These are phyloP conservation scores for Kwoniella sp. DNA, from an alignment of 768 basidiomycete genomes.

Conservation along the genomic window DNA sequence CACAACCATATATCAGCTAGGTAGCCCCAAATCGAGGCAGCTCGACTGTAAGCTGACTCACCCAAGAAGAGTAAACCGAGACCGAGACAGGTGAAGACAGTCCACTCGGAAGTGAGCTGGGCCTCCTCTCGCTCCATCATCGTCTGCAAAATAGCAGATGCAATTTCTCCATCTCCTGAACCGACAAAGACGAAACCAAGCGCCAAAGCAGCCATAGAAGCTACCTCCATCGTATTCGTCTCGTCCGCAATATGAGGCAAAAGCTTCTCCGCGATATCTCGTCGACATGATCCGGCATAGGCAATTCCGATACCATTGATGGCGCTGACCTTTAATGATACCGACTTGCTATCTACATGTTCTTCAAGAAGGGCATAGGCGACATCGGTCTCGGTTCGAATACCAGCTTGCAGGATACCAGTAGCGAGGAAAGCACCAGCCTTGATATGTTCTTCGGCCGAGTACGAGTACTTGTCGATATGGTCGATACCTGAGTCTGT, in stretches of 20 bases:
- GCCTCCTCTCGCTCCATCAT: conserved; percentile 67
- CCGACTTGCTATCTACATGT: conserved; percentile 82
- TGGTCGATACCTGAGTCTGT: conserved; percentile 90
- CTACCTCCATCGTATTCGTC: conserved; percentile 80
- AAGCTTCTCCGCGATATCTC: conserved; percentile 77
- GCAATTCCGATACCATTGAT: conserved; percentile 91
- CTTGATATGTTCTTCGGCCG: conserved; percentile 95
- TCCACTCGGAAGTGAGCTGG: conserved; percentile 88
- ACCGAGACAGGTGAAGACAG: conserved; percentile 83
- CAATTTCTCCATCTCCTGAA: conserved; percentile 89
- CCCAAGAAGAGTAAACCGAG: conserved; percentile 88
- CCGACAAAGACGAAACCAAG: conserved; percentile 95
- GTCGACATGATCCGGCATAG: conserved; percentile 88
- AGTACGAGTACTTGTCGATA: conserved; percentile 97
- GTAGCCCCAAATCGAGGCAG: too few species aligned
- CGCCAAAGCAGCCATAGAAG: conserved; percentile 78
- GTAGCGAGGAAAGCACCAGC: conserved; percentile 93
- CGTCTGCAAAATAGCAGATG: conserved; percentile 82
- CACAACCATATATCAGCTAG: conserved; percentile 6
- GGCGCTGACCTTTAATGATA: conserved; percentile 78
- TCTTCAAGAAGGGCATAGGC: conserved; percentile 87
- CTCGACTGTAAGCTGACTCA: conserved; percentile 57
- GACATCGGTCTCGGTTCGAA: conserved; percentile 89
- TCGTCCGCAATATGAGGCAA: conserved; percentile 82
- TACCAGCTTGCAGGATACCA: conserved; percentile 83